Evolutionary conservation across 2,329 filamentous ascomycete species (phyloP), one percentile per base, ranked within the genome.

Genomic region (Monosporascus sp.): DNA sequence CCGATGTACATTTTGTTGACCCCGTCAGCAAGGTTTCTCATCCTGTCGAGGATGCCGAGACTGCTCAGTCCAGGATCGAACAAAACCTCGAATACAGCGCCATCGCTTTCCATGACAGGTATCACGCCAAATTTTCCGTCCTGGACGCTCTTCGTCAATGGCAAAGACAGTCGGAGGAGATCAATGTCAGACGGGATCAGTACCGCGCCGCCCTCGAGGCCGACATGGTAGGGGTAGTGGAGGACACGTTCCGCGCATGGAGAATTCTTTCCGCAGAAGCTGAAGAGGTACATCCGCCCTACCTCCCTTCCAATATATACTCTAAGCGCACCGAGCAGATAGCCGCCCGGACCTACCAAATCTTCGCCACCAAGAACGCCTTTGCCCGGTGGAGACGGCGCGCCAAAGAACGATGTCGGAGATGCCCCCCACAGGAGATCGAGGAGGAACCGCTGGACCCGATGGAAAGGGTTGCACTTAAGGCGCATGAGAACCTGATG

Each of bases 251-350:
- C 31, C 43, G 61, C 35, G 48, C 51, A 15, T 68, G 66, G 66
- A 63, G 62, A 49, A 59, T 57, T 24, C 44, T 60, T 22, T 54
- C 63, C n/a, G 56, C 55, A 9, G 58, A 61, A 45, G 57, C 62
- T 5, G 55, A 62, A 31, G 49, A 56, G 9, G 54, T 59, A 37
- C 53, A 57, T 24, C 57, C 60, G 35, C 47, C 60, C 24, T 50
- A 54, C 14, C 53, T 64, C 17, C 64, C 60, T 37, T 51, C 60
- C 11, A 65, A 63, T 52, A 59, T 62, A 22, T 67, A 65, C 52
- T 68, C 66, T 14, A 66, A 64, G 50, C 62, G 65, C n/a, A 62
- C 62, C 20, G 64, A 67, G 49, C 59, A 52, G 41, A 62, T 67
- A 38, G 64, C 66, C 37, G 55, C 57, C 17, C 60, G 66, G 15